These are phyloP conservation scores for Populus alba DNA, from an alignment of 345 rosid species.

Conservation along the genomic window DNA sequence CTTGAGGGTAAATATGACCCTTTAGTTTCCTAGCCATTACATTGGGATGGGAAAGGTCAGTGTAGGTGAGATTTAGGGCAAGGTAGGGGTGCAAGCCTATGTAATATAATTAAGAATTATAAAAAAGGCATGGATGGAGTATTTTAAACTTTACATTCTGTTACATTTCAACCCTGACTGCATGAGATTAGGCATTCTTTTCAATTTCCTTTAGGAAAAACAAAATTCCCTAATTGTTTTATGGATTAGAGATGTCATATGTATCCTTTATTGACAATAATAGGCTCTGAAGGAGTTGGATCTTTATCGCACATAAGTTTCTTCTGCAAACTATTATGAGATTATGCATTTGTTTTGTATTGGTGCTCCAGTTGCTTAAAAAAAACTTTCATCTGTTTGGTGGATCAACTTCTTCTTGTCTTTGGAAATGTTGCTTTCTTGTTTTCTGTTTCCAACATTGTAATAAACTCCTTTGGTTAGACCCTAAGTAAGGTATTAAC, in stretches of 20 bases:
- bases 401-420: neutral
- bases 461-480: neutral
- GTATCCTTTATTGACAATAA: neutral
- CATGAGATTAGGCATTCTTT: constrained; percentile 7
- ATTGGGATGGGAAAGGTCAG: constrained; percentile 29
- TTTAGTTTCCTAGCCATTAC: constrained; percentile 30
- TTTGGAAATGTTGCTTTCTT: neutral
- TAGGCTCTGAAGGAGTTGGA: neutral
- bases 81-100: constrained; percentile 32
- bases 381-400: neutral
- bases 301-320: neutral
- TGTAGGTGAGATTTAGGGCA: constrained; percentile 40
- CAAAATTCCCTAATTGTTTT: neutral
- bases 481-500: neutral
- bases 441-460: neutral
- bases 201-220: neutral
- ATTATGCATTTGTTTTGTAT: neutral
- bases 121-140: neutral
- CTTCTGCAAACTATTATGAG: constrained; percentile 6
- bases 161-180: constrained; percentile 1
- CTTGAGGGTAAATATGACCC: constrained; percentile 24
- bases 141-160: neutral
- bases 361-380: neutral
- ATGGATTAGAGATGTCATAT: neutral
- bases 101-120: neutral